Evolutionary conservation across 306 rosid genomes (phyloP), one percentile per base, ranked within the genome.

Genomic region (Chamaecrista fasciculata): DNA sequence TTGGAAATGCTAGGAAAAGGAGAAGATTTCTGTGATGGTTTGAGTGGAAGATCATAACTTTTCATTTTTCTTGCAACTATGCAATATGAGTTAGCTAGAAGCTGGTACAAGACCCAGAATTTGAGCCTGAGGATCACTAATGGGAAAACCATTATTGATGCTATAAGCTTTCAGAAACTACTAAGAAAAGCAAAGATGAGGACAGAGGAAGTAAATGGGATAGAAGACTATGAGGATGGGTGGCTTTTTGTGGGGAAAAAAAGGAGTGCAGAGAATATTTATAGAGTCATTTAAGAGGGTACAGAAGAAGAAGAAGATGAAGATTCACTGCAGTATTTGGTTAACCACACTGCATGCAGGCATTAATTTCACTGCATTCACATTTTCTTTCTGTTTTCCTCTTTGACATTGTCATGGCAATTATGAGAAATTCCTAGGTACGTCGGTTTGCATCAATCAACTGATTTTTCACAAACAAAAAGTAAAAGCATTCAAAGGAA

Each of bases 21-120:
- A 19, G 74, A 68, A 43, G 66, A 60, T 20, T 63, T 86, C n/a
- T 26, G 81, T 16, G 79, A 68, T 66, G 75, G 29, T 71, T 55
- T 76, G 1, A 68, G 61, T 83, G 85, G 71, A 6, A 79, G 37
- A 64, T 75, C 81, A 80, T 71, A 89, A 70, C 78, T 88, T 44
- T 69, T 84, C 78, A 92, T 66, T 73, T 89, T 87, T 39, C 80
- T 89, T n/a, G 89, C 87, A 34, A 92, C 95, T 83, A 52, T 84
- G 57, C 81, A 77, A 10, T 55, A 86, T 51, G 96, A 83, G 62
- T 84, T 92, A 9, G 96, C 87, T 25, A 89, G 75, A 11, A 86
- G 74, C 57, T 87, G 86, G 88, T 86, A 80, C 21, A 83, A 56
- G 5, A 92, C 75, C 91, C 71, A 84, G 15, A 87, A 82, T 11